These are phyloP conservation scores for Penicillium odoratum DNA, from an alignment of 495 filamentous ascomycete genomes.

Conservation along the genomic window DNA sequence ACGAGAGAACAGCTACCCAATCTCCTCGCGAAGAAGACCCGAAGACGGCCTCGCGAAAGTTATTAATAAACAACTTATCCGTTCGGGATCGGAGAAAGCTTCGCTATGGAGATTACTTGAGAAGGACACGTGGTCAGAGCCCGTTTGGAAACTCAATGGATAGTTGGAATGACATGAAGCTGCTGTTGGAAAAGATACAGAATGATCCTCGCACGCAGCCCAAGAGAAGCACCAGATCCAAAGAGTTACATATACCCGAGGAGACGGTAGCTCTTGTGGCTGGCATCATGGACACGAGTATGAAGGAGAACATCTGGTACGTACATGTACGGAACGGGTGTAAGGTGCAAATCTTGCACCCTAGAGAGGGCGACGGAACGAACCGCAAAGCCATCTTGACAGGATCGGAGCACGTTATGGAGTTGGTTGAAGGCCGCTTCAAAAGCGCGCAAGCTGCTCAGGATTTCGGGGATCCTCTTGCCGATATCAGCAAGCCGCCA, in stretches of 20 bases:
- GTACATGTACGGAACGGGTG: slow-evolving; percentile 40
- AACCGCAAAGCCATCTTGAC: slow-evolving; percentile 38
- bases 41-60: not conserved
- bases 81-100: slow-evolving; percentile 31
- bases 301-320: slow-evolving; percentile 43
- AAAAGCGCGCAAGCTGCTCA: slow-evolving; percentile 25
- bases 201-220: slow-evolving; percentile 9
- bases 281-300: slow-evolving; percentile 26
- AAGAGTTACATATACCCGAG: slow-evolving; percentile 39
- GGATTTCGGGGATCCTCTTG: slow-evolving; percentile 28
- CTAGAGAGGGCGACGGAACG: slow-evolving; percentile 32
- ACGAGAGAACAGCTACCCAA: not conserved
- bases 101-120: slow-evolving; percentile 27
- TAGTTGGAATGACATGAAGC: slow-evolving; percentile 29
- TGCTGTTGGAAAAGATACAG: slow-evolving; percentile 27
- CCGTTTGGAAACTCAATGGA: not conserved
- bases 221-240: slow-evolving; percentile 20
- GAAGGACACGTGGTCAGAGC: slow-evolving; percentile 1
- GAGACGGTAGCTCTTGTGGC: slow-evolving; percentile 39
- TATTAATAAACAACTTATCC: slow-evolving; percentile 14
- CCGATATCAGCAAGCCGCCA: slow-evolving; percentile 31
- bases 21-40: not conserved
- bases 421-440: slow-evolving; percentile 31
- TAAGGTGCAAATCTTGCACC: slow-evolving; percentile 35
- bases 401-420: slow-evolving; percentile 34